A percentile compares a stretch with the other conserved stretches of the same genome.
phyloP scores from a whole-genome alignment of 2,329 filamentous ascomycete genomes.

The Cladosporium sp. region DNA sequence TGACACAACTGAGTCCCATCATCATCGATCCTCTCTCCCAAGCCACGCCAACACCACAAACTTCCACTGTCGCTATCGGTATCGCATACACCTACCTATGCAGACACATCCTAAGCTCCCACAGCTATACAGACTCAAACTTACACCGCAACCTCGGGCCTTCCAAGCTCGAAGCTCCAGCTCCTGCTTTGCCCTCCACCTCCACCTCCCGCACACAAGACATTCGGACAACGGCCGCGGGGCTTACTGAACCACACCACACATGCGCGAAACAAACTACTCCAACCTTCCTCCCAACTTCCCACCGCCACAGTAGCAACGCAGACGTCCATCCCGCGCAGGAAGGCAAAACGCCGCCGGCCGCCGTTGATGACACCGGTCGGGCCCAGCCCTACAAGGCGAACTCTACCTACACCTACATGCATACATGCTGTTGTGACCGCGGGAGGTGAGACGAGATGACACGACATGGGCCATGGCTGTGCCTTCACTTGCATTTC shows the following conservation, averaged over 20 bases:
- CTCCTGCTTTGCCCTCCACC: neutral
- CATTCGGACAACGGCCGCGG: neutral
- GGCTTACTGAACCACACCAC: neutral
- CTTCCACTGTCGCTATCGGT: neutral
- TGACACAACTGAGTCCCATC: neutral
- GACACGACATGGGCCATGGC: no score
- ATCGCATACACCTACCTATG: neutral
- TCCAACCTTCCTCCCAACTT: neutral
- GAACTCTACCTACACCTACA: neutral
- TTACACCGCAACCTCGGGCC: neutral
- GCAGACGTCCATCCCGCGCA: slow-evolving; percentile 8
- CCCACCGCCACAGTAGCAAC: slow-evolving; percentile 11
- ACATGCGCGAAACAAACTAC: neutral
- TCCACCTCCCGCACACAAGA: neutral
- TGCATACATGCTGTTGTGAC: neutral
- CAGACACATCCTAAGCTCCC: neutral
- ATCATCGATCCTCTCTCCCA: neutral
- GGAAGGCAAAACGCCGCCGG: neutral
- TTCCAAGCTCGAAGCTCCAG: no score
- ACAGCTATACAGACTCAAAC: neutral
- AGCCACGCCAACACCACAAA: neutral
- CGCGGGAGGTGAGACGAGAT: no score
- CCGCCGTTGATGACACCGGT: neutral
- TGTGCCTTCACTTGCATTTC: no score
- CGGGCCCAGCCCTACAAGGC: slow-evolving; percentile 5